Evolutionary conservation across 2,329 filamentous ascomycete species (phyloP), one percentile per base, ranked within the genome.

Genomic region (Hypoxylon sp.): DNA sequence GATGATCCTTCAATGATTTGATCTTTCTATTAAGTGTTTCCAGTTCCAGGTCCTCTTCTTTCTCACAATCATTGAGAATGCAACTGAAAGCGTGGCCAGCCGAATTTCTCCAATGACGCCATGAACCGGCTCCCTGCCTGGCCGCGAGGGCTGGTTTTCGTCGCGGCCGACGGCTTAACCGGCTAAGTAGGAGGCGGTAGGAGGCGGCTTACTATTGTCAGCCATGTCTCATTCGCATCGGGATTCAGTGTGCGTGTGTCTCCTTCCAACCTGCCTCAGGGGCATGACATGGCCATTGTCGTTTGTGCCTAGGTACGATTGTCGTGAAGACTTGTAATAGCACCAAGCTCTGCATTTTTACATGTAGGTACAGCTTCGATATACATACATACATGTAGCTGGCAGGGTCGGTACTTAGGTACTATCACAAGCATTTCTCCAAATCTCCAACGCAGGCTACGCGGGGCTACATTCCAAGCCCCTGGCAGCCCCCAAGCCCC

Each of bases 371-470:
- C 16, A 9, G 16, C 36, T 3, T n/a, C n/a, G n/a, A n/a, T n/a
- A n/a, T n/a, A n/a, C n/a, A n/a, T n/a, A n/a, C n/a, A n/a, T 38
- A 6, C 36, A 38, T 6, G 36, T 20, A 18, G 36, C 48, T 40
- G 11, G n/a, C n/a, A 51, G 22, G 12, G 14, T 26, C 20, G 22
- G 51, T 11, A 22, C n/a, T 22, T 32, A 12, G 45, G 44, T 57
- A 42, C n/a, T 14, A 49, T 58, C 32, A 32, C 42, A 48, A 40
- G 40, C 32, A 28, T 7, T 63, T 64, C 61, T 57, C 64, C 64
- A 67, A 64, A 51, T 66, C 63, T 64, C 59, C 53, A 66, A 59
- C 55, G 54, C 56, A 61, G 61, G 56, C 36, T 40, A 4, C 36
- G 36, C 36, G 36, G 36, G 36, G 36, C 36, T 36, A 30, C 30